These are phyloP conservation scores for Kregervanrija delftensis DNA, from an alignment of 805 yeast genomes.

Conservation along the genomic window DNA sequence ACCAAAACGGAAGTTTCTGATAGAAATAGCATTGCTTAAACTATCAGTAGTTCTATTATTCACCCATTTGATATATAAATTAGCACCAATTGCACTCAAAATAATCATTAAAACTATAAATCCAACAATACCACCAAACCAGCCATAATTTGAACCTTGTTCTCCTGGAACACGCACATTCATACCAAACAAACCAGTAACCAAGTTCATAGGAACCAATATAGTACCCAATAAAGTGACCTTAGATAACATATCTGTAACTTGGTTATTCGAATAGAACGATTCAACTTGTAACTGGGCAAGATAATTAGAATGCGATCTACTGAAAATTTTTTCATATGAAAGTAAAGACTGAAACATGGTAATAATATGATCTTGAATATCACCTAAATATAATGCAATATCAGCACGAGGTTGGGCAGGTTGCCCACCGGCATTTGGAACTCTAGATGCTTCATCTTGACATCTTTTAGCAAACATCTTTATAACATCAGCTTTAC, in stretches of 20 bases:
- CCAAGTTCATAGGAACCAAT: slow-evolving; percentile 79
- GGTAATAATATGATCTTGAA: slow-evolving; percentile 93
- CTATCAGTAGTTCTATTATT: slow-evolving; percentile 10
- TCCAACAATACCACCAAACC: slow-evolving; percentile 42
- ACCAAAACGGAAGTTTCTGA: slow-evolving; percentile 25
- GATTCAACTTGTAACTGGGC: slow-evolving; percentile 94
- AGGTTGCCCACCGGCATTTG: slow-evolving; percentile 12
- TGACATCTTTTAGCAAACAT: slow-evolving; percentile 95
- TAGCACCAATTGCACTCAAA: slow-evolving; percentile 18
- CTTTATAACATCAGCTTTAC: slow-evolving; percentile 93
- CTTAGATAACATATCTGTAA: slow-evolving; percentile 80
- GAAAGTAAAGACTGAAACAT: slow-evolving; percentile 88
- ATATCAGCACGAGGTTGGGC: slow-evolving; percentile 82
- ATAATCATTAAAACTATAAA: slow-evolving; percentile 22
- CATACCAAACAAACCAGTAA: slow-evolving; percentile 95
- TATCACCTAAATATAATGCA: slow-evolving; percentile 88
- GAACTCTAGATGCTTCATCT: slow-evolving; percentile 43
- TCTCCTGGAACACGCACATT: slow-evolving; percentile 82
- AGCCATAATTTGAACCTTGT: slow-evolving; percentile 33
- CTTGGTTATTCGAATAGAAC: slow-evolving; percentile 75
- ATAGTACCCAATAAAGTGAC: slow-evolving; percentile 89
- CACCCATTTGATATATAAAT: slow-evolving; percentile 19
- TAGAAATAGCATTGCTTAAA: slow-evolving; percentile 16
- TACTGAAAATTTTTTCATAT: slow-evolving; percentile 86
- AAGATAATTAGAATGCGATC: slow-evolving; percentile 86